Conservation (phyloP, 2,329 filamentous ascomycete genomes). For the Trichoderma simmonsii region DNA sequence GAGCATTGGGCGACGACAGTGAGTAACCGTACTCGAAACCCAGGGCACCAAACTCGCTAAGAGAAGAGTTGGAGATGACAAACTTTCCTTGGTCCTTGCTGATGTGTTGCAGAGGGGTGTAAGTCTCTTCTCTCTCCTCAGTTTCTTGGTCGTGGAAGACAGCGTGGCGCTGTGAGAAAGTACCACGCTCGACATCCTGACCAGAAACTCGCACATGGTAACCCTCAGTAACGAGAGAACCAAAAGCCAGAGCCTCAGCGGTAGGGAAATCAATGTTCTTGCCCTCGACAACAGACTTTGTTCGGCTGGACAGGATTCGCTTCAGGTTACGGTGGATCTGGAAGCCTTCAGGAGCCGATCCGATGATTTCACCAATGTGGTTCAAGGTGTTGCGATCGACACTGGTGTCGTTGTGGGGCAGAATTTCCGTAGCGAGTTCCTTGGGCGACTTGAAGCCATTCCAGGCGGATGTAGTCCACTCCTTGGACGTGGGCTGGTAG, state of each 20-base stretch:
- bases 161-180: conserved; percentile 95
- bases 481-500: conserved; percentile 92
- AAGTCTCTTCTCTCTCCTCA: conserved; percentile 83
- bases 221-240: conserved; percentile 84
- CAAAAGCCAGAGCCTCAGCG: conserved; percentile 92
- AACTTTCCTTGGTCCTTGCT: conserved; percentile 92
- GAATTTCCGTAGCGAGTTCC: conserved; percentile 89
- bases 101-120: conserved; percentile 87
- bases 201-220: conserved; percentile 97
- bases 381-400: conserved; percentile 70
- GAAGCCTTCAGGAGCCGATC: conserved; percentile 78
- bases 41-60: conserved; percentile 67
- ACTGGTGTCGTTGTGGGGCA: conserved; percentile 86
- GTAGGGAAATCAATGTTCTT: conserved; percentile 98
- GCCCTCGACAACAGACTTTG: conserved; percentile 89
- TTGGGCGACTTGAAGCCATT: conserved; percentile 99
- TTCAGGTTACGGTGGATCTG: conserved; percentile 91
- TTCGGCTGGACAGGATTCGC: conserved; percentile 84
- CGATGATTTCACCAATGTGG: conserved; percentile 79
- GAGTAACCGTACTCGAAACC: conserved; percentile 99
- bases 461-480: conserved; percentile 98
- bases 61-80: conserved; percentile 93
- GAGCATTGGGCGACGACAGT: conserved; percentile 88
- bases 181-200: conserved; percentile 98
- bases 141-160: conserved; percentile 97